Evolutionary conservation across 257 asterid genomes (phyloP).

Genomic region (Fraxinus quadrangulata): DNA sequence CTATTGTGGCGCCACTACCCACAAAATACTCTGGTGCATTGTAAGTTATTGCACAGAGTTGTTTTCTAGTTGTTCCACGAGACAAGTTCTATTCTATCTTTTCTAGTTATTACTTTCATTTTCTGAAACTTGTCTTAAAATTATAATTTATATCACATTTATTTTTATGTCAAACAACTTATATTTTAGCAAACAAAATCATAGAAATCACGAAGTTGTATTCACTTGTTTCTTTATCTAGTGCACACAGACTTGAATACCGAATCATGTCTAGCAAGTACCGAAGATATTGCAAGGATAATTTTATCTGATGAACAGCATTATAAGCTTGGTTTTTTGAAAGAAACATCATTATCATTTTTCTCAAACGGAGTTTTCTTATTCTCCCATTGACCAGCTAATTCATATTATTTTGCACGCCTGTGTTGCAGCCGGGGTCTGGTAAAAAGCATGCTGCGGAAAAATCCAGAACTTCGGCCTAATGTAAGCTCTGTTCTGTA

Average conservation of each 20-base stretch:
- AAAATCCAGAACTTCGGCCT: constrained; percentile 82
- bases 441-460: constrained; percentile 91
- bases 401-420: constrained; percentile 23
- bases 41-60: constrained; percentile 47
- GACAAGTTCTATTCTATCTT: neutral
- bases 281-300: neutral
- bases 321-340: neutral
- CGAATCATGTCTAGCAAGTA: constrained; percentile 1
- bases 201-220: neutral
- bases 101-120: neutral
- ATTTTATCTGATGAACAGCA: neutral
- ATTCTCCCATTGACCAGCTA: constrained; percentile 10
- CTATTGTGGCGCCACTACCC: constrained; percentile 83
- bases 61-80: constrained; percentile 5
- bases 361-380: constrained; percentile 6
- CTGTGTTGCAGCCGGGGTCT: constrained; percentile 71
- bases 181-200: neutral
- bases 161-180: neutral
- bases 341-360: neutral
- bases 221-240: neutral
- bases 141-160: constrained; percentile 2
- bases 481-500: constrained; percentile 53
- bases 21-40: constrained; percentile 78
- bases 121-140: neutral
- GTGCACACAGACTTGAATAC: constrained; percentile 3